phyloP scores from a whole-genome alignment of 305 asterid genomes.

The Vinca major region DNA sequence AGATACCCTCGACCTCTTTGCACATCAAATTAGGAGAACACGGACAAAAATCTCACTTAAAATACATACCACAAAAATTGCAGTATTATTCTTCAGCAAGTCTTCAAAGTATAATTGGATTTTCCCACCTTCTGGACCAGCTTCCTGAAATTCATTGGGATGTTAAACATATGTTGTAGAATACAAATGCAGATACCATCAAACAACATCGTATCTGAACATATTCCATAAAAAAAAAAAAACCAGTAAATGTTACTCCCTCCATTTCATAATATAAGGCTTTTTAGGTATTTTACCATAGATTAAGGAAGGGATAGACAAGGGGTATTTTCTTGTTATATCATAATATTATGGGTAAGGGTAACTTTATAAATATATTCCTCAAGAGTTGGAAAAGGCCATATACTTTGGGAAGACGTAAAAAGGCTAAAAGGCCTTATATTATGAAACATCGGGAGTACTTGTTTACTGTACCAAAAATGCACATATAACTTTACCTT shows the following conservation, averaged over 20 bases:
- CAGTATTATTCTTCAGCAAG: conserved; percentile 74
- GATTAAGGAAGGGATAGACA: too few relatives aligned
- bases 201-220: not conserved
- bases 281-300: too few relatives aligned
- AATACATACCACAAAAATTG: conserved; percentile 68
- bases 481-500: conserved; percentile 44
- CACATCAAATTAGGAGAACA: not conserved
- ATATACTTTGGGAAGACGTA: too few relatives aligned
- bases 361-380: too few relatives aligned
- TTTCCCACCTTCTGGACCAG: conserved; percentile 93
- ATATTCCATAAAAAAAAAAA: not conserved
- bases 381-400: too few relatives aligned
- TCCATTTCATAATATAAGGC: too few relatives aligned
- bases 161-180: not conserved
- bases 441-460: too few relatives aligned
- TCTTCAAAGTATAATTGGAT: conserved; percentile 88
- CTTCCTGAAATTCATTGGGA: conserved; percentile 58
- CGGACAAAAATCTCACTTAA: not conserved
- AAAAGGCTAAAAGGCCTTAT: too few relatives aligned
- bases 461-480: not conserved
- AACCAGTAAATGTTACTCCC: not conserved
- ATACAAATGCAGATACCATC: not conserved
- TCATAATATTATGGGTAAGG: too few relatives aligned
- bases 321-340: too few relatives aligned
- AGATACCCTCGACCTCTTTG: not conserved